A percentile compares a stretch with the other conserved stretches of the same genome.
Evolutionary conservation across 2,329 filamentous ascomycete species (phyloP).

Genomic region (Periconia sp.): DNA sequence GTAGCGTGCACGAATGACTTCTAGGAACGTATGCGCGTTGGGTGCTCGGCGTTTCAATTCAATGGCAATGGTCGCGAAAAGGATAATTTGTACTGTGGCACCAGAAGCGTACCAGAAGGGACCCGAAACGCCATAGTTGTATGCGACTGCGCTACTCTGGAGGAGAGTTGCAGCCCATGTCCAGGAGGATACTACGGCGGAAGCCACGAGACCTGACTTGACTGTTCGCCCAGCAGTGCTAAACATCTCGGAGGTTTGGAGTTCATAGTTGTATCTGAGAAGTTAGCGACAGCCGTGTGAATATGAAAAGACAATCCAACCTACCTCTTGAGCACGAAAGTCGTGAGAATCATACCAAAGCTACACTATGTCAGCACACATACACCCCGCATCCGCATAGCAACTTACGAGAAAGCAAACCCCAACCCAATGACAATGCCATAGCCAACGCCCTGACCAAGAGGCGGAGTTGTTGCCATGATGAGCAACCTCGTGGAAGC

Average conservation of each 20-base stretch:
- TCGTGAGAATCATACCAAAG: slow-evolving; percentile 73
- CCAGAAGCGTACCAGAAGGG: slow-evolving; percentile 68
- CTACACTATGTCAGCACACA: slow-evolving; percentile 22
- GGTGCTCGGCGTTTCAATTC: slow-evolving; percentile 84
- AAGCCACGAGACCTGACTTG: slow-evolving; percentile 84
- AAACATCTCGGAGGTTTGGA: slow-evolving; percentile 93
- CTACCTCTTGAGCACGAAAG: slow-evolving; percentile 64
- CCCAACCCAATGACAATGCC: slow-evolving; percentile 76
- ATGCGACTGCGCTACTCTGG: slow-evolving; percentile 79
- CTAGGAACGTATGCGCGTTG: slow-evolving; percentile 82
- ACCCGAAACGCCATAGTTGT: slow-evolving; percentile 71
- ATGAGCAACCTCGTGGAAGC: not conserved
- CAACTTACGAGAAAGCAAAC: slow-evolving; percentile 64
- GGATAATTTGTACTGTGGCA: slow-evolving; percentile 60
- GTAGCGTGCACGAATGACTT: slow-evolving; percentile 81
- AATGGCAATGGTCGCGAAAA: slow-evolving; percentile 89
- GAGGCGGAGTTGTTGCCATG: slow-evolving; percentile 30
- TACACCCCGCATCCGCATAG: not conserved
- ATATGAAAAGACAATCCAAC: slow-evolving; percentile 2
- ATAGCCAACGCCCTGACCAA: slow-evolving; percentile 69
- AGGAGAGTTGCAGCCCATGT: slow-evolving; percentile 87
- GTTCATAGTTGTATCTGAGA: slow-evolving; percentile 67
- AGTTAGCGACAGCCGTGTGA: slow-evolving; percentile 5
- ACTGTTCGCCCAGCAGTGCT: slow-evolving; percentile 84
- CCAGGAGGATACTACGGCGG: slow-evolving; percentile 90